Base-by-base conservation (phyloP, 2,329 filamentous ascomycete species). In the Hortaea sp. region DNA sequence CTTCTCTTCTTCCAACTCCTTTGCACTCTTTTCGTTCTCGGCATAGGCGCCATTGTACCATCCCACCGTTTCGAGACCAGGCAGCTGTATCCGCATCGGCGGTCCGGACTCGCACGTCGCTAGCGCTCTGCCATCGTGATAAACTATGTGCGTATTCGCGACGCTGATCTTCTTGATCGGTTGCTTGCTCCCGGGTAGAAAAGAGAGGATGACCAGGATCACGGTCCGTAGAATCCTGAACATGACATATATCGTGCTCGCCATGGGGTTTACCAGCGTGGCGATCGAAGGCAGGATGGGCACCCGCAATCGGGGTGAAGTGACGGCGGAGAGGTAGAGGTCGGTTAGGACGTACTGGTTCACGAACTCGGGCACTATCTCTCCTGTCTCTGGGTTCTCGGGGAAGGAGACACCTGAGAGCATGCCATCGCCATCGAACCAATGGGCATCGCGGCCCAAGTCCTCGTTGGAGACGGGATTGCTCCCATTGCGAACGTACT, bases 381-480 rank as follows among this genome's bases (percentile, higher is more conserved):
- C 52, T 2, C 63, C 63, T 2, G 59, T 56, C 34, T 69, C 59
- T 5, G 65, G 62, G 2, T 64, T 63, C 2, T 68, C 69, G 29
- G 67, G 67, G 58, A 84, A 86, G 12, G 70, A 69, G 0, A 86
- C 81, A 1, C 82, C 82, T 29, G 77, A 77, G 7, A 86, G 74
- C 82, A 86, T 86, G 4, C 82, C 83, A 59, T 86, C 82, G 30
- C 83, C 82, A 54, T 86, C 83, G 50, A 86, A 86, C 81, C 81
- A 85, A 58, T 86, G 82, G 6, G 78, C 74, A 57, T 83, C 79
- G 51, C 79, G 72, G 35, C 73, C 74, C 2, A 78, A 61, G 45
- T 82, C 76, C 20, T 76, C 68, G 48, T 84, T 80, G 29, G 73
- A 73, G 6, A 82, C 68, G 5, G 82, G 81, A 55, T 85, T 86